Evolutionary conservation across 192 early-diverging fungal species (phyloP), one percentile per base, ranked within the genome.

Genomic region (Umbelopsis sp.): DNA sequence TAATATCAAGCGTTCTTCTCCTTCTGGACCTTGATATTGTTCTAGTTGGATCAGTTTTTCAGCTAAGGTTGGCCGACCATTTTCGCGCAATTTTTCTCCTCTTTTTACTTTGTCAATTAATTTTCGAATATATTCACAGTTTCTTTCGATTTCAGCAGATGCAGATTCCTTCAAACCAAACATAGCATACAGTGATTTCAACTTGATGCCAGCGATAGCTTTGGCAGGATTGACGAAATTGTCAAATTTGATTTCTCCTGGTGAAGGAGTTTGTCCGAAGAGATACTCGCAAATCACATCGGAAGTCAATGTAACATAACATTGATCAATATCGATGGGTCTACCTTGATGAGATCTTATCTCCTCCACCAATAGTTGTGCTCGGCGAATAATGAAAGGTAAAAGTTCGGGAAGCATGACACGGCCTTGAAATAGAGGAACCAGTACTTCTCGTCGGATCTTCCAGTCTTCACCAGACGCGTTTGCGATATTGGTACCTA

Each of bases 261-360:
- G 56, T 20, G 16, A 10, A 12, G 56, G 56, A 16, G 9, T 14
- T n/a, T 62, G 25, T 22, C 53, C 70, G 56, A 71, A 71, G 32
- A 71, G 24, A 32, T 71, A 71, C 24, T 56, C 43, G 41, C 70
- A 71, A 24, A 71, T 71, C 20, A 71, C 53, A 71, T 71, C 70
- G 25, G 54, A 20, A 3, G 70, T 71, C 11, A 71, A 41, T 45
- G n/a, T 25, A 9, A 21, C 70, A 29, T 38, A 43, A 31, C 14
- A 9, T 8, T 59, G 2, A 21, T 71, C 52, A 17, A 71, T 59
- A 41, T 71, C 70, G 7, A 56, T 16, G 1, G 31, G 21, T 62
- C 62, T 12, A 0, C 53, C 51, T 20, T 34, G 26, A 14, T 43
- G 43, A 21, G 54, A 22, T 22, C 20, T 29, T 9, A 71, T 53